Evolutionary conservation across 1,284 basidiomycete species (phyloP).

Genomic region (Neotropicomus parvogracilis): DNA sequence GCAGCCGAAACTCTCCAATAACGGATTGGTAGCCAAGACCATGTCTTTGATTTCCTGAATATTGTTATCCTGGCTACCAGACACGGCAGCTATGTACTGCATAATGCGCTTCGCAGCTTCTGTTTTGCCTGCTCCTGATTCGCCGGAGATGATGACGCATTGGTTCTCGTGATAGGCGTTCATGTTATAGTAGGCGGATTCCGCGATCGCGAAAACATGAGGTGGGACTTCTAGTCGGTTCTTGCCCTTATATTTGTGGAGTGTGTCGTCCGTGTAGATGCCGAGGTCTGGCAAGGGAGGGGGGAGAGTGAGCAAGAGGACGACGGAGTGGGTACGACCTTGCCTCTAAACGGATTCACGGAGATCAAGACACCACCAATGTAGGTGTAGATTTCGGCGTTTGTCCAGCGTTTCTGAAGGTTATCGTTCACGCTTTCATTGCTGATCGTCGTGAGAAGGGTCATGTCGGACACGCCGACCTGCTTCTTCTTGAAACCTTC

Average conservation of each 20-base stretch:
- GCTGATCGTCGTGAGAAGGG: constrained; percentile 92
- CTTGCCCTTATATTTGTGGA: constrained; percentile 91
- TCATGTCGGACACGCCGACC: constrained; percentile 99
- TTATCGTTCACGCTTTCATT: constrained; percentile 99
- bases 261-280: constrained; percentile 91
- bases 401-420: constrained; percentile 93
- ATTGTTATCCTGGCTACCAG: constrained; percentile 76
- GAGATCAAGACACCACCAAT: constrained; percentile 98
- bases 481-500: constrained; percentile 98
- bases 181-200: constrained; percentile 99
- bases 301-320: not conserved
- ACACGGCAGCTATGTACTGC: constrained; percentile 99
- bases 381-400: constrained; percentile 98
- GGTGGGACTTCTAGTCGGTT: constrained; percentile 97
- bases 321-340: constrained; percentile 25
- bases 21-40: constrained; percentile 98
- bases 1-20: constrained; percentile 98
- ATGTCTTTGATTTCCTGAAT: constrained; percentile 99
- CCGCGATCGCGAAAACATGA: constrained; percentile 97
- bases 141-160: constrained; percentile 99
- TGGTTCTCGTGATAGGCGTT: constrained; percentile 99
- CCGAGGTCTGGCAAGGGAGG: constrained; percentile 66
- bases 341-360: constrained; percentile 96
- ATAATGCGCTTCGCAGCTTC: constrained; percentile 98
- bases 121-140: constrained; percentile 96